Base-by-base conservation (phyloP, 1,284 basidiomycete genomes). In the Porogramme epimiltina region DNA sequence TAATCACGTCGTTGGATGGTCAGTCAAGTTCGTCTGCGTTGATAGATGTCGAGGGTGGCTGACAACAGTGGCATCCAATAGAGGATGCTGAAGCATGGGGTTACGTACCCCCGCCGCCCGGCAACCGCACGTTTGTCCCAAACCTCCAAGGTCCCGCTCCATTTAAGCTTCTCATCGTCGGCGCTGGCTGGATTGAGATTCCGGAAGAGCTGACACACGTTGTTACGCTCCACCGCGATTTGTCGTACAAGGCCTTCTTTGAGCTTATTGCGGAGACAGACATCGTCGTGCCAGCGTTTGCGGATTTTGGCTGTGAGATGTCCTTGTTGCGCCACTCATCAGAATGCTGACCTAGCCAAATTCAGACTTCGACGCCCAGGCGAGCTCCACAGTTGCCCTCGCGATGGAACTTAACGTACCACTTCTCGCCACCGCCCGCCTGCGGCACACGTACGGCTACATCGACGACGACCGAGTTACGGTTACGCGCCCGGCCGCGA, bases 301-400 rank as follows among this genome's bases (percentile, higher is more conserved):
- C 62, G 3, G 62, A 65, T 22, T 60, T 60, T 36, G 56, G 57
- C 28, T 62, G 59, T 62, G 19, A 41, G 58, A 55, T 9, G 8
- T 13, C 2, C 22, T 9, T 9, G n/a, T 36, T 13, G 19, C 23
- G 13, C 8, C 19, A 13, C 25, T 23, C 38, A 18, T 25, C 16
- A 9, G 10, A 19, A 24, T 22, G n/a, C 34, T 42, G 15, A 38
- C 5, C 28, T 20, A 2, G 9, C 1, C 15, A 13, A 19, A 9
- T 23, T 8, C 42, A 62, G 63, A 71, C 56, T 70, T 66, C 42
- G 65, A 66, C 10, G 48, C 52, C n/a, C 70, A 72, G 46, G 71
- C 72, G 18, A 74, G 71, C 51, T 73, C 72, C 22, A 73, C 72
- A 0, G 64, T 73, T 22, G 68, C 65, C 0, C 67, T 74, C 63